Conservation (phyloP, 75 land plant species). For the Adiantum capillusveneris region DNA sequence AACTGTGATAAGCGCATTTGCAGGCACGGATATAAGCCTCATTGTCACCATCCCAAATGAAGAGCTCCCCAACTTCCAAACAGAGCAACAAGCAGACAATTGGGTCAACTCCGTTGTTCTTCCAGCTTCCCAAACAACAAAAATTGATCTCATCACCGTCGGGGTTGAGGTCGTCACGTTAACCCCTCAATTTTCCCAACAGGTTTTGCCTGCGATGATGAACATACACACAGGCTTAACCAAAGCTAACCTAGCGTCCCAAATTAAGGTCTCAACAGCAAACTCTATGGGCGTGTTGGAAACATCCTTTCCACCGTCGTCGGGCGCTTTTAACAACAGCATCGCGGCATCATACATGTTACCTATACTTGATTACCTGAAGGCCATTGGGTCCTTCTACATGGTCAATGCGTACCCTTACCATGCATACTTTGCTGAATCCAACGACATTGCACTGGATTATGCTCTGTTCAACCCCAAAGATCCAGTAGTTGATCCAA, state of each 20-base stretch:
- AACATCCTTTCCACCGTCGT: conserved; percentile 38
- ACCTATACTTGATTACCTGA: conserved; percentile 19
- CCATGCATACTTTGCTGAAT: conserved; percentile 6
- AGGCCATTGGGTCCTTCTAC: conserved; percentile 15
- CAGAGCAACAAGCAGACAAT: conserved; percentile 13
- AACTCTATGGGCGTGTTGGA: conserved; percentile 11
- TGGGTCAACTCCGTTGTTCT: conserved; percentile 27
- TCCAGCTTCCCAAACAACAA: not conserved
- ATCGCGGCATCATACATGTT: not conserved
- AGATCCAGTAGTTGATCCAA: conserved; percentile 50
- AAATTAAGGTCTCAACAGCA: conserved; percentile 32
- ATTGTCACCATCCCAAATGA: conserved; percentile 20
- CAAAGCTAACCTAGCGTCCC: conserved; percentile 3
- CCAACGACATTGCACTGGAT: conserved; percentile 11
- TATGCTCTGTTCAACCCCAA: conserved; percentile 15
- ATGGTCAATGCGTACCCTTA: conserved; percentile 33
- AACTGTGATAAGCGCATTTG: conserved; percentile 18
- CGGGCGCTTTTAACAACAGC: conserved; percentile 16
- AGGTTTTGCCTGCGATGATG: conserved; percentile 29
- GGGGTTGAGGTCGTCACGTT: conserved; percentile 22
- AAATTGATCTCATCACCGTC: conserved; percentile 16
- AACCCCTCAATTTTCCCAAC: not conserved
- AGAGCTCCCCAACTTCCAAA: conserved; percentile 4
- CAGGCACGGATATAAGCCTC: conserved; percentile 18
- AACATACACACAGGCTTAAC: conserved; percentile 21